A percentile compares a stretch with the other conserved stretches of the same genome.
Evolutionary conservation across 768 basidiomycete genomes (phyloP).

Genomic region (Ramaria sp.): DNA sequence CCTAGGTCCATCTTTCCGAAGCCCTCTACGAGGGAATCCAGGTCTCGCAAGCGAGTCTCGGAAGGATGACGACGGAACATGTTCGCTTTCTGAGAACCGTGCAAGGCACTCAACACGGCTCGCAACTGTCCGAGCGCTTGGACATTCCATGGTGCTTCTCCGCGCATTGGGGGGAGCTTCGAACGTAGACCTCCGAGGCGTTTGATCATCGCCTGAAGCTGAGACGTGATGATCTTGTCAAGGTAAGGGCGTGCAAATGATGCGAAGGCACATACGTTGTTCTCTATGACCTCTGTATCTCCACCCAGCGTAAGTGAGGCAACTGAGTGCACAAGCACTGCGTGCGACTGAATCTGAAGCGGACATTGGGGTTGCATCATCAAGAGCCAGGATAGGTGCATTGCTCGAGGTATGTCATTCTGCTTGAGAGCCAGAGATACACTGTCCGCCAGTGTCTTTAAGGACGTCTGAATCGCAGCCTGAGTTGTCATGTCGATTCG

Average conservation of each 20-base stretch:
- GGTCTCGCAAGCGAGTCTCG: not conserved
- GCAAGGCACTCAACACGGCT: not conserved
- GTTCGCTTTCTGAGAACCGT: not conserved
- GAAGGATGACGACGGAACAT: not conserved
- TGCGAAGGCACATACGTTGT: not conserved
- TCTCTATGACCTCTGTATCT: conserved; percentile 4
- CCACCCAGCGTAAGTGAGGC: conserved; percentile 7
- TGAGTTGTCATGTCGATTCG: not conserved
- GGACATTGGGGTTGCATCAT: conserved; percentile 5
- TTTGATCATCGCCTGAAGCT: conserved; percentile 5
- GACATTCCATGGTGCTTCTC: conserved; percentile 3
- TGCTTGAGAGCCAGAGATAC: not conserved
- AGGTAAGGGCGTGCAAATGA: not conserved
- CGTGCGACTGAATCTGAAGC: not conserved
- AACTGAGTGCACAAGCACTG: conserved; percentile 3
- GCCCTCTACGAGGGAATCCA: conserved; percentile 2
- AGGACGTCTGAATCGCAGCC: not conserved
- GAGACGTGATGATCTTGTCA: not conserved
- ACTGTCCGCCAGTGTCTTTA: not conserved
- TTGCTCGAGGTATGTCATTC: conserved; percentile 5
- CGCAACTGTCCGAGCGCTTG: conserved; percentile 1
- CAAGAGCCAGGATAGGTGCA: conserved; percentile 4
- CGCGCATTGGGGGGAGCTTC: not conserved
- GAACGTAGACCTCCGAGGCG: not conserved
- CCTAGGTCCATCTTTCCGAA: not conserved